Base-by-base conservation (phyloP, 768 basidiomycete genomes). In the Tulasnella sp. region DNA sequence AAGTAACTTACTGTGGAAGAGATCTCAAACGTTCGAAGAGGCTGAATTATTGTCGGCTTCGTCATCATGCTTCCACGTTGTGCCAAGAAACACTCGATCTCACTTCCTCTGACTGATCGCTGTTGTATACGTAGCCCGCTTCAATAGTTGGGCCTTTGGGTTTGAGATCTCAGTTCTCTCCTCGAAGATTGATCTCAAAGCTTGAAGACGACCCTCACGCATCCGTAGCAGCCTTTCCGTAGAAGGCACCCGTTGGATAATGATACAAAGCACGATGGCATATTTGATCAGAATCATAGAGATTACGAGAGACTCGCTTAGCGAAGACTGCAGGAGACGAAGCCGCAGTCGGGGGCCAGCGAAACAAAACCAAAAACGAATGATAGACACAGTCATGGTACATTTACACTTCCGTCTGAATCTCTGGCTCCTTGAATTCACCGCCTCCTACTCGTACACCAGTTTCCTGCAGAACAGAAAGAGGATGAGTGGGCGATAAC, bases 351-450 rank as follows among this genome's bases (percentile, higher is more conserved):
- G 16, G 11, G 52, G 44, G 44, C 44, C 0, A 22, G 22, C 9
- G 32, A 29, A 29, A 59, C 52, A 59, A 59, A 59, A 22, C 52
- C 52, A 29, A 59, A 59, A 59, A 59, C 26, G 52, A 59, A 59
- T 59, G 52, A 59, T 59, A 59, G 52, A 59, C 52, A 59, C 52
- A 59, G 52, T 59, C 22, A 59, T 59, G 9, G 52, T 59, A 59
- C 32, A 39, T 34, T 89, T 88, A 98, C 74, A 98, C 96, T 77
- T 92, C 89, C 79, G 91, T 91, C 72, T 92, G 87, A 77, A 95
- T 87, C 83, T 94, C 93, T 62, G 95, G 95, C 87, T 98, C 95
- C 86, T 96, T 95, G 86, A 95, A 98, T 80, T 96, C 95, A 8
- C 77, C 80, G 85, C 92, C 94, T 73, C 86, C 91, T 70, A 96